Conservation (phyloP, 1,284 basidiomycete species). For the Ganoderma lingzhi region DNA sequence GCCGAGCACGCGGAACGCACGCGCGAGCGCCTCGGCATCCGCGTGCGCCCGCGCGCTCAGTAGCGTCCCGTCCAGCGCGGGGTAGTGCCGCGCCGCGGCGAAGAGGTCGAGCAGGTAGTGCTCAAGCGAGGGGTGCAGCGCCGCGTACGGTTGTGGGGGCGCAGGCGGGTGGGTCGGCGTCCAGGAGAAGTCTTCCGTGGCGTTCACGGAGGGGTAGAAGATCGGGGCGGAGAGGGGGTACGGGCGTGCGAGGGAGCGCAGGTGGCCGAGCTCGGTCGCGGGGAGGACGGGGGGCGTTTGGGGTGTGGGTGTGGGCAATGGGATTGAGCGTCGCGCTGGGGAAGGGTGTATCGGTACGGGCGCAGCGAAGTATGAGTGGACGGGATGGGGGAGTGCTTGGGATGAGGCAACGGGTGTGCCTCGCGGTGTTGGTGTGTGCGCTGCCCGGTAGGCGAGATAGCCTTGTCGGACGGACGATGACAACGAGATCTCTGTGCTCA, state of each 20-base stretch:
- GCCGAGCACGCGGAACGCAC: constrained; percentile 70
- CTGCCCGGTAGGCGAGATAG: constrained; percentile 36
- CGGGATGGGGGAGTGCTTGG: constrained; percentile 45
- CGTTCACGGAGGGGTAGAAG: constrained; percentile 28
- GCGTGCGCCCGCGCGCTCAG: constrained; percentile 64
- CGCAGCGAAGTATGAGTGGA: constrained; percentile 39
- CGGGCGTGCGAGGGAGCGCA: constrained; percentile 42
- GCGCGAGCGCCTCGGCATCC: constrained; percentile 68
- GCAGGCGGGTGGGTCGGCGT: neutral
- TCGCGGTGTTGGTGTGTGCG: constrained; percentile 36
- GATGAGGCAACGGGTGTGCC: constrained; percentile 45
- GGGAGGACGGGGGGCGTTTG: constrained; percentile 43
- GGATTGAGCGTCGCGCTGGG: constrained; percentile 26
- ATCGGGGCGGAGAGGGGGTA: constrained; percentile 26
- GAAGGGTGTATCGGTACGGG: constrained; percentile 36
- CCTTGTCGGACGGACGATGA: constrained; percentile 35
- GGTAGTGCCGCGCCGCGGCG: constrained; percentile 74
- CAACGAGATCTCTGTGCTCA: constrained; percentile 66
- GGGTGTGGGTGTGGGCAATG: constrained; percentile 30
- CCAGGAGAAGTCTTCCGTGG: constrained; percentile 13
- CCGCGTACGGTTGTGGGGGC: constrained; percentile 33
- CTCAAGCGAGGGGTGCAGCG: constrained; percentile 57
- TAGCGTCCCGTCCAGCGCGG: constrained; percentile 71
- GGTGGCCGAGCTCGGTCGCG: constrained; percentile 47
- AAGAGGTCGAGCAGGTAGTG: constrained; percentile 77